Evolutionary conservation across 2,329 filamentous ascomycete genomes (phyloP).

Genomic region (Nannizzia gypsea): DNA sequence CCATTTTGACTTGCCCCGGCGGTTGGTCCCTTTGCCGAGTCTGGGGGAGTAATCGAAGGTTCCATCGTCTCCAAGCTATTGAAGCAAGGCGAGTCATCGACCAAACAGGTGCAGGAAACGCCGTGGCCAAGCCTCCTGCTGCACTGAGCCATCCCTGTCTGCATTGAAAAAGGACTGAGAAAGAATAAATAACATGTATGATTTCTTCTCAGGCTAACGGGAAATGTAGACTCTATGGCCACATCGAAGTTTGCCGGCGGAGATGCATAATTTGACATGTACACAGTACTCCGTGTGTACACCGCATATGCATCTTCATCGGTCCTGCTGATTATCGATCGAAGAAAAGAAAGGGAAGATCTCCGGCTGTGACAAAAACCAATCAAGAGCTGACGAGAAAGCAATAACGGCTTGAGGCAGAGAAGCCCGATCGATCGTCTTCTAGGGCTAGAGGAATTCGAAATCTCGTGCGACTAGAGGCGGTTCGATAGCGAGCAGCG

Average conservation of each 20-base stretch:
- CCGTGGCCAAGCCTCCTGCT: background rate
- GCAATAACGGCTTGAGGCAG: no score
- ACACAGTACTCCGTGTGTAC: no score
- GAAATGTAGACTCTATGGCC: no score
- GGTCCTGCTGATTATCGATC: no score
- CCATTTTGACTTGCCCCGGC: no score
- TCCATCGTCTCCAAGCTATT: background rate
- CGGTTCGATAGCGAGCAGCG: background rate
- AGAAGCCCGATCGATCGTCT: background rate
- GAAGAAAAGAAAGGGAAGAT: no score
- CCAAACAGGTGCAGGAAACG: background rate
- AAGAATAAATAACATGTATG: background rate
- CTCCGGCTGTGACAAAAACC: no score
- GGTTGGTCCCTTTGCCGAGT: background rate
- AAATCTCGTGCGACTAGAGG: background rate
- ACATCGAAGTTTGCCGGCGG: no score
- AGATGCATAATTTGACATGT: no score
- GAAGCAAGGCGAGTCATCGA: background rate
- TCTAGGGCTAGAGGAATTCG: background rate
- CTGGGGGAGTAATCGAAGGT: background rate
- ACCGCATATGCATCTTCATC: no score
- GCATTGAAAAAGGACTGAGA: background rate
- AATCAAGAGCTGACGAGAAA: no score
- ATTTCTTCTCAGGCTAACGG: no score
- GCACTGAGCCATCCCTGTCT: background rate